Conservation (phyloP, 441 rosid genomes). For the Pelargonium fulgidum region DNA sequence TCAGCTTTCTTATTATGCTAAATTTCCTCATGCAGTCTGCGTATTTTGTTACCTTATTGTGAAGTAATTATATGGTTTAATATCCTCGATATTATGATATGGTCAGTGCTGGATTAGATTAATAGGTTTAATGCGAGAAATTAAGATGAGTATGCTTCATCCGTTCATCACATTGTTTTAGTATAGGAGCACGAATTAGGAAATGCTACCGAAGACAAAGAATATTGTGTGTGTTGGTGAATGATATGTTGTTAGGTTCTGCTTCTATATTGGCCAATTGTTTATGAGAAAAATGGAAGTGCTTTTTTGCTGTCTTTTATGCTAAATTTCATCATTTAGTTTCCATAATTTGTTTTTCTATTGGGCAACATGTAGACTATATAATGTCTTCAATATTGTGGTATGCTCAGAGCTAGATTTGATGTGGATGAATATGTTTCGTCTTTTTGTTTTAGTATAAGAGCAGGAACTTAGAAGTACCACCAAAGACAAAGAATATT, state of each 20-base stretch:
- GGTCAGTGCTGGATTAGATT: background rate
- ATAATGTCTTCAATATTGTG: no score
- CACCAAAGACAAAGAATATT: no score
- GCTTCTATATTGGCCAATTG: background rate
- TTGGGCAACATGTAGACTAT: no score
- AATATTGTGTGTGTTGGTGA: no score
- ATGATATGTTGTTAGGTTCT: background rate
- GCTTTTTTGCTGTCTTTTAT: background rate
- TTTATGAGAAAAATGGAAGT: background rate
- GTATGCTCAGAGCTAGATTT: no score
- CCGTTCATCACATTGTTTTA: background rate
- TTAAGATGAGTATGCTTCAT: background rate
- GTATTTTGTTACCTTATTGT: background rate
- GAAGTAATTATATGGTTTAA: background rate
- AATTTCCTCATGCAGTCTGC: constrained; percentile 1
- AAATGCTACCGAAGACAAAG: no score
- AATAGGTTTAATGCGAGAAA: background rate
- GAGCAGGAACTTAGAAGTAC: no score
- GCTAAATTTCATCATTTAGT: no score
- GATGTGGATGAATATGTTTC: no score
- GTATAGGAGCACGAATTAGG: background rate
- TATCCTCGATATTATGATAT: background rate
- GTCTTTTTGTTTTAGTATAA: no score
- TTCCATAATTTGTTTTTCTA: no score
- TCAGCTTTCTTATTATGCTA: background rate